Percentiles rank a stretch among this genome's conserved stretches.
Conservation (phyloP, 1,284 basidiomycete genomes). For the Pseudozyma tsukubaensis region DNA sequence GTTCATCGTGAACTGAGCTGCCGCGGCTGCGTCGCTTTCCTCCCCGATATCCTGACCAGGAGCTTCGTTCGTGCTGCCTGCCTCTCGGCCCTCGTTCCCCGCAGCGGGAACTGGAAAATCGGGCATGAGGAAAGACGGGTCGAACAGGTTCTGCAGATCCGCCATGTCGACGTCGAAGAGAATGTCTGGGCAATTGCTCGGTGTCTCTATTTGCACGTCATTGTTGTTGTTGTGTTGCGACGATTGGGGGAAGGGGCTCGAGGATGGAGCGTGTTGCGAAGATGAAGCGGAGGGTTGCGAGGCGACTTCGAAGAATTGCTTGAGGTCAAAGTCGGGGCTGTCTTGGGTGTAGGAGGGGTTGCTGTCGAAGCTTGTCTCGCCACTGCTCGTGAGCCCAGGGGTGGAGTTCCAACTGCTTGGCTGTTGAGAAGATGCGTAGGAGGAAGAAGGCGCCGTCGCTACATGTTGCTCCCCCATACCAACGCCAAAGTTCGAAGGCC, state of each 20-base stretch:
- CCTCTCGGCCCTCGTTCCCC: not conserved
- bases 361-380: not conserved
- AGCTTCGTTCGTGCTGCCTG: not conserved
- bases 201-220: not conserved
- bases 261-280: not conserved
- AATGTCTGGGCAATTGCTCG: not conserved
- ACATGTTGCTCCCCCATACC: not conserved
- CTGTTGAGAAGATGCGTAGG: not conserved
- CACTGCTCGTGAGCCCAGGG: not conserved
- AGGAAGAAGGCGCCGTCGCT: not conserved
- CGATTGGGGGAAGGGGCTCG: not conserved
- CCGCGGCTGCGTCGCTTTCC: not conserved
- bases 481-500: not conserved
- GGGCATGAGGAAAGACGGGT: conserved; percentile 3
- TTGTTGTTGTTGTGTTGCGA: not conserved
- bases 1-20: conserved; percentile 21
- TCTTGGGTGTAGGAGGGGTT: not conserved
- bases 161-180: conserved; percentile 21
- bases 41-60: not conserved
- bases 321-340: conserved; percentile 7
- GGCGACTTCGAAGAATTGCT: conserved; percentile 10
- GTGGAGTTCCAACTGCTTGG: not conserved
- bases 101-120: not conserved
- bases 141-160: conserved; percentile 21
- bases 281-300: not conserved